Conservation (phyloP, 2,329 filamentous ascomycete species). For the Anisogramma anomala region DNA sequence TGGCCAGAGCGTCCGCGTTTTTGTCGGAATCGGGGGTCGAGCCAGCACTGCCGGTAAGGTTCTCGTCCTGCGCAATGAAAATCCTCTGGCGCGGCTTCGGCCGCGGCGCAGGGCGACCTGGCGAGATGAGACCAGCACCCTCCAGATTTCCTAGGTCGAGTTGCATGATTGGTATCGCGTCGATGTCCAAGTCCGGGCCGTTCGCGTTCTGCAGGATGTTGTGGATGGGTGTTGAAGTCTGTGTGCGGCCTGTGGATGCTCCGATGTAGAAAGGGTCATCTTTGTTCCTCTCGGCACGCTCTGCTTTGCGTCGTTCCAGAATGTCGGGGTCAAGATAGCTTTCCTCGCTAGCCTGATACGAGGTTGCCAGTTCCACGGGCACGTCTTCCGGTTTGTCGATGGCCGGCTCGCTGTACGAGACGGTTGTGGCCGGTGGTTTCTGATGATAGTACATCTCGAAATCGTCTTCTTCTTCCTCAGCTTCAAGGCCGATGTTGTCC, state of each 20-base stretch:
- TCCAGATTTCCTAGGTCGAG: conserved; percentile 56
- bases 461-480: conserved; percentile 49
- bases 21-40: conserved; percentile 45
- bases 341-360: conserved; percentile 52
- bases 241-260: conserved; percentile 21
- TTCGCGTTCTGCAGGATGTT: conserved; percentile 63
- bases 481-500: conserved; percentile 36
- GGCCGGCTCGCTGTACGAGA: conserved; percentile 43
- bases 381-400: conserved; percentile 39
- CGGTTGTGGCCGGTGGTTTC: conserved; percentile 36
- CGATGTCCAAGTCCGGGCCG: conserved; percentile 73
- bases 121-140: conserved; percentile 18
- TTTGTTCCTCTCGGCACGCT: conserved; percentile 69
- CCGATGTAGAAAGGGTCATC: conserved; percentile 94
- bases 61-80: conserved; percentile 63
- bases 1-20: conserved; percentile 36
- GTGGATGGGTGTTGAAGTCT: conserved; percentile 65
- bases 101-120: conserved; percentile 18
- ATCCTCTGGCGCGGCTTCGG: conserved; percentile 46
- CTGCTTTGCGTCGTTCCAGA: conserved; percentile 59
- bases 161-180: conserved; percentile 92
- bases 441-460: conserved; percentile 58
- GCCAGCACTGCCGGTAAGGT: conserved; percentile 41
- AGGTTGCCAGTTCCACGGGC: conserved; percentile 34
- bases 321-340: conserved; percentile 62